Base-by-base conservation (phyloP, 176 grass and related monocot species). In the Coix lacrymajobi region DNA sequence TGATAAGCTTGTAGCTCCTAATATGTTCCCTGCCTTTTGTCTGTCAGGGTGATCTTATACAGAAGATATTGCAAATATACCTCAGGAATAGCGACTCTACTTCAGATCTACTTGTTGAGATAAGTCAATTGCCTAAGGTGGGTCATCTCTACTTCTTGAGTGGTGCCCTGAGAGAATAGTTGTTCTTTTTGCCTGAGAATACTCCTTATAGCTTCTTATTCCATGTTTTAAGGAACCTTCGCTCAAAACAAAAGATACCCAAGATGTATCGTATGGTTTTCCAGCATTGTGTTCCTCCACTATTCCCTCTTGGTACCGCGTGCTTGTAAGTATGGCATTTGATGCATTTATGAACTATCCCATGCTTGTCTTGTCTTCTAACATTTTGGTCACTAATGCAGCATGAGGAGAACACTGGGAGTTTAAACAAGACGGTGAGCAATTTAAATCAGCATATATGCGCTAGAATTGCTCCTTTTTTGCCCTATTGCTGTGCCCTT, bases 31-130 rank as follows among this genome's bases (percentile, higher is more conserved):
- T 78, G 52, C 75, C 49, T 88, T 37, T 86, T 78, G 19, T 56
- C 54, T 60, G 68, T 60, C 85, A 97, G 92, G 88, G 89, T 69
- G 85, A 92, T 58, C 78, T 90, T 82, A 87, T 97, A 90, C 87
- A 88, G 63, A 97, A 84, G 87, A 88, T 90, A 92, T 85, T 97
- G 70, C 87, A 91, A 87, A 92, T 89, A 87, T 94, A 94, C 87
- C 75, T 97, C 11, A 89, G 80, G 75, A 94, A 94, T 74, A 90
- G 85, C 75, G 89, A 97, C 24, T 92, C 89, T 6, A 87, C 77
- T 91, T 85, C 89, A 73, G 85, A 92, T 84, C 85, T 83, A 24
- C 91, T 94, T 90, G 8, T 45, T 66, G 83, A 97, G n/a, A 77
- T 97, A 68, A 81, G 79, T 86, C 20, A 13, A 24, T 61, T 85